Evolutionary conservation across 805 yeast genomes (phyloP).

Genomic region (Candida insectorum): DNA sequence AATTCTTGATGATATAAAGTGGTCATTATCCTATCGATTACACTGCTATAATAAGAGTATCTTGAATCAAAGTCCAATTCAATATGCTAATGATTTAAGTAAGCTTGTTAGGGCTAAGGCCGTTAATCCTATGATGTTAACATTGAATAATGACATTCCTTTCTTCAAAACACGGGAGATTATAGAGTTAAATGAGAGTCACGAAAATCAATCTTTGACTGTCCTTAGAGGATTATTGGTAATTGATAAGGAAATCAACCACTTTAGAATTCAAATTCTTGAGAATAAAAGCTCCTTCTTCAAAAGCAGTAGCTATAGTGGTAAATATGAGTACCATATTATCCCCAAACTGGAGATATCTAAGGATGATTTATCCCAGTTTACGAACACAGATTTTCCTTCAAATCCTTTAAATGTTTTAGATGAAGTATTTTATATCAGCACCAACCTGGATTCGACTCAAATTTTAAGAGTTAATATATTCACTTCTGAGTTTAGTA

Average conservation of each 20-base stretch:
- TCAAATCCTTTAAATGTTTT: constrained; percentile 10
- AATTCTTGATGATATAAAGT: constrained; percentile 59
- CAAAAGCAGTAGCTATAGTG: constrained; percentile 11
- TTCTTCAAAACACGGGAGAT: constrained; percentile 25
- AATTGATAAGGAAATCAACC: constrained; percentile 17
- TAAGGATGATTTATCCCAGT: constrained; percentile 23
- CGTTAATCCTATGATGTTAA: constrained; percentile 18
- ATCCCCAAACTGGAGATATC: constrained; percentile 21
- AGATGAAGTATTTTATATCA: constrained; percentile 34
- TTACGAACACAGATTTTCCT: constrained; percentile 11
- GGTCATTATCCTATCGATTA: constrained; percentile 19
- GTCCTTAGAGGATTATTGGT: constrained; percentile 32
- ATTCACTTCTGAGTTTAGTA: constrained; percentile 38
- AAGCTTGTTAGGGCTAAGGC: constrained; percentile 6
- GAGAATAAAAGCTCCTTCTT: constrained; percentile 20
- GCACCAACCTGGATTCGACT: constrained; percentile 17
- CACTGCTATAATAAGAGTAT: constrained; percentile 16
- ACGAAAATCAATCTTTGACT: constrained; percentile 17
- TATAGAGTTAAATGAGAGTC: constrained; percentile 14
- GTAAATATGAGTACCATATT: constrained; percentile 36
- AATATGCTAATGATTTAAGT: constrained; percentile 27
- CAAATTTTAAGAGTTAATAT: constrained; percentile 50
- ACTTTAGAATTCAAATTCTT: constrained; percentile 29
- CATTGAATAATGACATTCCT: constrained; percentile 33
- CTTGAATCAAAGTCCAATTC: constrained; percentile 30